Evolutionary conservation across 768 basidiomycete genomes (phyloP), one percentile per base, ranked within the genome.

Genomic region (Amanita jacksonii): DNA sequence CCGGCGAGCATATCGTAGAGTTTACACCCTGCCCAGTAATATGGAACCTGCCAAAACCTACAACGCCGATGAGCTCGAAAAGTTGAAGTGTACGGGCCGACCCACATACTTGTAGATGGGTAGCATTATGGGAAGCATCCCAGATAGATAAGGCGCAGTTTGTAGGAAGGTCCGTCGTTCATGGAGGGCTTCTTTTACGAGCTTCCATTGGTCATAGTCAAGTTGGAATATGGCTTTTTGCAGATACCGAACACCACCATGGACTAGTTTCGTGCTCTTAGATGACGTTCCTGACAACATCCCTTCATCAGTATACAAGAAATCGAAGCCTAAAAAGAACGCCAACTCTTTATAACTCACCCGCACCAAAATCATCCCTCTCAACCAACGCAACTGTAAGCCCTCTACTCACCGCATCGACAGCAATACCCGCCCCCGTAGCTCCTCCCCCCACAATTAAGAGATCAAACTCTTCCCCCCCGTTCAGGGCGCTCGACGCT

Each of bases 181-280:
- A 52, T 89, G 85, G 5, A 98, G 72, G 10, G 94, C 93, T 60
- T 97, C 94, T n/a, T 72, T 73, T 22, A 99, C 94, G 46, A 99
- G 84, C 60, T 96, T 96, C 70, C 82, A 93, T 59, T 93, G 90
- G 57, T 91, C 91, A 54, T 94, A 96, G 58, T 98, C 94, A 49
- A 96, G 77, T 54, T 94, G 93, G 55, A 93, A 77, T 27, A 97
- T 75, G 3, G 94, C 94, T 58, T 98, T 99, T 57, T 99, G 94
- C 8, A 99, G 77, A 62, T 99, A 99, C 1, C 94, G 79, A 2
- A 98, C 94, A 30, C 94, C 94, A 12, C 94, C 94, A 64, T 99
- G 96, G 1, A 99, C 94, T 41, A 99, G 81, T 61, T 99, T 98
- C 1, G 96, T 98, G 6, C 90, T 92, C 58, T 98, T 98, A 5